These are phyloP conservation scores for Teunomyces pallodes DNA, from an alignment of 805 yeast species.

Conservation along the genomic window DNA sequence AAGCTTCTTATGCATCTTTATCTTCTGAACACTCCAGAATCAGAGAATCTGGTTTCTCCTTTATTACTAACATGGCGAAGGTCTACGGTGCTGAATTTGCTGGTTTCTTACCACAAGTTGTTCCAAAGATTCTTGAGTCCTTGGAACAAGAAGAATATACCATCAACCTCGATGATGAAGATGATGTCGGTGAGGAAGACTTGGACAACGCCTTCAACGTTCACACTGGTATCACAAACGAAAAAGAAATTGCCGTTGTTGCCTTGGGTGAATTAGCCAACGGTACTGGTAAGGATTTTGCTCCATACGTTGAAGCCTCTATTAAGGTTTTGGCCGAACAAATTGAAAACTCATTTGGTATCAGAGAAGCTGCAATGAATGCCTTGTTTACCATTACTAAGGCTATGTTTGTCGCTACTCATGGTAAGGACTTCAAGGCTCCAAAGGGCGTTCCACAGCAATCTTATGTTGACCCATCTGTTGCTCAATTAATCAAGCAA, in stretches of 20 bases:
- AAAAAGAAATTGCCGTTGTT: conserved; percentile 92
- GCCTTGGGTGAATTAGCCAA: conserved; percentile 84
- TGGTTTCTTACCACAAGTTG: conserved; percentile 74
- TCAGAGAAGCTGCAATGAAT: conserved; percentile 81
- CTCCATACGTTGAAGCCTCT: conserved; percentile 71
- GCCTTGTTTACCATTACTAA: conserved; percentile 81
- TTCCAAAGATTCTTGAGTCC: conserved; percentile 82
- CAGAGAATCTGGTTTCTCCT: conserved; percentile 92
- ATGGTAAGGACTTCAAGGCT: conserved; percentile 45
- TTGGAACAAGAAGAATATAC: conserved; percentile 85
- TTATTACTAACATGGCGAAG: conserved; percentile 89
- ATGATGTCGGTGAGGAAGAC: conserved; percentile 58
- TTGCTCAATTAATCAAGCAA: conserved; percentile 57
- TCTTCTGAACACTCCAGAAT: conserved; percentile 77
- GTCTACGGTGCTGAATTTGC: conserved; percentile 90
- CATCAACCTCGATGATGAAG: conserved; percentile 56
- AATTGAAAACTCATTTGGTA: conserved; percentile 83
- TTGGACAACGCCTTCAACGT: conserved; percentile 73
- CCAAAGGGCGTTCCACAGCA: conserved; percentile 65
- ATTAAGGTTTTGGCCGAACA: conserved; percentile 64
- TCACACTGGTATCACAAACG: conserved; percentile 92
- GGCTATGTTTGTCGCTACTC: conserved; percentile 59
- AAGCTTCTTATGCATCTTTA: conserved; percentile 80
- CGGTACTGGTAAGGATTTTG: conserved; percentile 81
- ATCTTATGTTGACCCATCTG: conserved; percentile 57